phyloP scores from a whole-genome alignment of 768 basidiomycete species.

The Trametes cubensis region DNA sequence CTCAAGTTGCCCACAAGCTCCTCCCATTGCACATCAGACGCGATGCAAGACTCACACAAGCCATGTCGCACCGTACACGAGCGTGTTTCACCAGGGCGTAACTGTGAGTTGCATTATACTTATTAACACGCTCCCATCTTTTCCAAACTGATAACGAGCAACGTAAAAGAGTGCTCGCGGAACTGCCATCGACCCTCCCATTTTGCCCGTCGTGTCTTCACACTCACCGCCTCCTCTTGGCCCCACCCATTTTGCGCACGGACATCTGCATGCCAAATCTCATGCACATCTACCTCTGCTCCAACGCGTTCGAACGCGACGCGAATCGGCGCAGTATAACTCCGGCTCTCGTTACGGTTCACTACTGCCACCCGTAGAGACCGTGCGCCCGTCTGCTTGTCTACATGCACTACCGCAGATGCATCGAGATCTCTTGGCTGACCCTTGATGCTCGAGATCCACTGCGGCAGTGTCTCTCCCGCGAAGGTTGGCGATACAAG shows the following conservation, averaged over 20 bases:
- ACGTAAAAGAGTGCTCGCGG: conserved; percentile 50
- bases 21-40: too few relatives aligned
- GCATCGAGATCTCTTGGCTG: conserved; percentile 51
- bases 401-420: conserved; percentile 44
- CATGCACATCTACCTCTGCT: conserved; percentile 44
- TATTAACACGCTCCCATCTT: background rate
- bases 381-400: conserved; percentile 27
- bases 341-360: conserved; percentile 47
- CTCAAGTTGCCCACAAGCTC: too few relatives aligned
- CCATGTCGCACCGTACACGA: background rate
- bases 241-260: conserved; percentile 46
- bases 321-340: conserved; percentile 40
- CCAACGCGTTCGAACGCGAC: conserved; percentile 37
- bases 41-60: too few relatives aligned
- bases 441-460: conserved; percentile 45
- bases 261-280: conserved; percentile 54
- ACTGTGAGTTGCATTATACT: background rate
- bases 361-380: conserved; percentile 56
- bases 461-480: conserved; percentile 55
- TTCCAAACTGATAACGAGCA: conserved; percentile 22
- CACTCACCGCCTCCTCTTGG: conserved; percentile 39
- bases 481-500: conserved; percentile 41
- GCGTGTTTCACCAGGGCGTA: background rate
- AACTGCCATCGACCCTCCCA: conserved; percentile 43
- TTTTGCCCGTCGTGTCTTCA: conserved; percentile 37